Base-by-base conservation (phyloP, 257 asterid species). In the Nicotiana knightiana region DNA sequence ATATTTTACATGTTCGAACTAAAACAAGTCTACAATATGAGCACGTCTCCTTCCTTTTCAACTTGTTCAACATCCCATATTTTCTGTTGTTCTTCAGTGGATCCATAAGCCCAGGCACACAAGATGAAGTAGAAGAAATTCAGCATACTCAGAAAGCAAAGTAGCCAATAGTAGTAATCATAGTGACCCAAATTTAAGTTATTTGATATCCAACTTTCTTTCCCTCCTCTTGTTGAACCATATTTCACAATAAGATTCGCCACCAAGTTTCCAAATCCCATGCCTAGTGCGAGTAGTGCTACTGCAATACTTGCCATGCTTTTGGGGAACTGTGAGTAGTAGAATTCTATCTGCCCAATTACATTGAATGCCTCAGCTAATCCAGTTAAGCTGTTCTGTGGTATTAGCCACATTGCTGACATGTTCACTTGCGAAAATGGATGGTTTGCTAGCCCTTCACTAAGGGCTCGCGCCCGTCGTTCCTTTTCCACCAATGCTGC, bases 91-190 rank as follows among this genome's bases (percentile, higher is more conserved):
- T 86, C 83, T 4, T 84, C 90, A 28, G 76, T 66, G 43, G 83
- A 83, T 24, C 87, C 86, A 55, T 81, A 85, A 39, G 82, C 80
- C 26, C 87, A 39, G 63, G 87, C 86, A 70, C 89, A 82, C 65
- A 87, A 11, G 10, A 84, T 51, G 63, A 87, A 93, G 84, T 90
- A 91, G n/a, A 91, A 62, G 37, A 92, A 78, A 75, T 92, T 93
- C 9, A 58, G 61, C 9, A 88, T 55, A 39, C 93, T 79, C 37
- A 93, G 64, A 6, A 83, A 7, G 43, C 86, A 65, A 4, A 92
- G 87, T 26, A 92, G 77, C 97, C 97, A 92, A 76, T 88, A 93
- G 35, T 93, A 93, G 48, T 93, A 92, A 84, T 92, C 97, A 67
- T 90, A 93, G 73, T 88, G 97, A 10, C 97, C 97, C 76, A 77